Base-by-base conservation (phyloP, 441 rosid species). In the Populus hybrid region DNA sequence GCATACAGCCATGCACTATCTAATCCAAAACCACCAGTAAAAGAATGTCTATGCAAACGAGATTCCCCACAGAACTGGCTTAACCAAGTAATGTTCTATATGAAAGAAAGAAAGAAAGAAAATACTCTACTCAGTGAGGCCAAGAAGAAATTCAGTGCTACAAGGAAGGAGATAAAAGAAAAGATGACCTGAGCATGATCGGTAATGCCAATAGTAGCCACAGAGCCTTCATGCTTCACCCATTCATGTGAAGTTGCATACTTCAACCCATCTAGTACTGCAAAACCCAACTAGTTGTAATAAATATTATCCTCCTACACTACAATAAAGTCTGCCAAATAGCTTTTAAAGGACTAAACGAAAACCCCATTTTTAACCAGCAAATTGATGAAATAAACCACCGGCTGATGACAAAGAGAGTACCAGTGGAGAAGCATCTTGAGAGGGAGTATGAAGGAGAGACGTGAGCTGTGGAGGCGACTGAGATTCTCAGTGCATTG, bases 401-500 rank as follows among this genome's bases (percentile, higher is more conserved):
- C 9, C 6, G 74, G 71, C 56, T 67, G 59, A 33, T 45, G 36
- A 2, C 1, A 36, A 4, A 38, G 8, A 9, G 6, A 18, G 66
- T 53, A 95, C 95, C 97, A 71, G 89, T 66, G 76, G 98, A 94
- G 91, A 94, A 96, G 90, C 94, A 90, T 88, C 97, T 90, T 67
- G 93, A 89, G 87, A 94, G 76, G 38, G 92, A 87, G 76, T 82
- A 90, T 6, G 91, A 76, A 36, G 90, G 82, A 75, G 92, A 83
- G 64, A 87, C 86, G 71, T 91, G 93, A 75, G 95, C 98, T 21
- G 99, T 91, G 70, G 98, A 96, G 78, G 97, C 93, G 86, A 94
- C 97, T 98, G 98, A 94, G 84, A 93, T 88, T 84, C 97, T 89
- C 66, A 81, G 88, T 45, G 99, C 99, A 98, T 94, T 94, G n/a